phyloP scores from a whole-genome alignment of 345 rosid species.

The Limnanthes douglasii region DNA sequence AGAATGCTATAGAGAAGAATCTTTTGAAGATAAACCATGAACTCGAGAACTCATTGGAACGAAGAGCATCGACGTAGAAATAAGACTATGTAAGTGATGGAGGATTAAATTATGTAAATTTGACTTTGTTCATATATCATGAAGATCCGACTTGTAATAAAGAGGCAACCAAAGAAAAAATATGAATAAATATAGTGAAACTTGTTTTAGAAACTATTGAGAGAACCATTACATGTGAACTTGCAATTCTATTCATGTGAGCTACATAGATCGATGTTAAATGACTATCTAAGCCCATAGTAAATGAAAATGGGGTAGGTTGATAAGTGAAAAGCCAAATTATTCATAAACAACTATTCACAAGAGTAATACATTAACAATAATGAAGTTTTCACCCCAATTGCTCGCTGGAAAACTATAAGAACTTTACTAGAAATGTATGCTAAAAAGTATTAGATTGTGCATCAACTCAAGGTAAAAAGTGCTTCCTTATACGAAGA shows the following conservation, averaged over 20 bases:
- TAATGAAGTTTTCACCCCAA: too few species aligned
- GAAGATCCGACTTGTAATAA: too few species aligned
- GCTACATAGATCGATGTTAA: too few species aligned
- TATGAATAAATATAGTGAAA: not conserved
- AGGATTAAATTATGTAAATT: not conserved
- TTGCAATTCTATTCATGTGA: too few species aligned
- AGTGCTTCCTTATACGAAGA: not conserved
- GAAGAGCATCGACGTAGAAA: not conserved
- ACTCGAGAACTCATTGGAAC: too few species aligned
- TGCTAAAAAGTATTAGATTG: not conserved
- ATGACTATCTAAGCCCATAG: not conserved
- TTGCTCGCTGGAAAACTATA: not conserved
- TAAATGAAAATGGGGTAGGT: not conserved
- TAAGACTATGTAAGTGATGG: not conserved
- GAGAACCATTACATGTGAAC: not conserved
- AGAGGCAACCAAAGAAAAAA: too few species aligned
- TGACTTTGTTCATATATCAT: too few species aligned
- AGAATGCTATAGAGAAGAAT: not conserved
- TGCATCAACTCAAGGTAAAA: conserved; percentile 2
- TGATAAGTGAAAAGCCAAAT: not conserved
- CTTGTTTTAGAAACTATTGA: not conserved
- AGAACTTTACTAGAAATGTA: not conserved
- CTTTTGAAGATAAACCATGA: not conserved
- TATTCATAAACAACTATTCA: too few species aligned
- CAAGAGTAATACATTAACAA: too few species aligned